Base-by-base conservation (phyloP, 306 rosid genomes). In the Quercus agrifolia region DNA sequence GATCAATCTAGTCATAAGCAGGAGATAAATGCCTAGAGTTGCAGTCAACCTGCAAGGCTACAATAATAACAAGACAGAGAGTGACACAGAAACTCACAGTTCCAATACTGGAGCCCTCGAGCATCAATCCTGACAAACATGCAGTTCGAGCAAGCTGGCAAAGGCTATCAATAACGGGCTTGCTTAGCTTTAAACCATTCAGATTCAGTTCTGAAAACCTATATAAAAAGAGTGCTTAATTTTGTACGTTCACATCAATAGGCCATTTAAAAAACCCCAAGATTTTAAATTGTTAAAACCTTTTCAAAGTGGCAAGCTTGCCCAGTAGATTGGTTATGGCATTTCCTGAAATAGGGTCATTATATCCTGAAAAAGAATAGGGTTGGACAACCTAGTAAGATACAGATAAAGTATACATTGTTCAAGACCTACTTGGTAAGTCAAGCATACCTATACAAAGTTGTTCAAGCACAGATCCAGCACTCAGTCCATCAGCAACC, bases 101-200 rank as follows among this genome's bases (percentile, higher is more conserved):
- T 90, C 99, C 99, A 68, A 95, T 84, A 30, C 93, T 83, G 25
- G 99, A 87, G 77, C 91, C 86, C 73, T 91, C 93, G 73, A 95
- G 92, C 87, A 90, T 83, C 51, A 91, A 80, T 77, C 83, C 91
- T 63, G 97, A 89, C 74, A 95, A 84, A 80, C 86, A 77, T 74
- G 83, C 79, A 76, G 83, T 77, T 84, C 84, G 89, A 41, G 88
- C 89, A 73, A 95, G 89, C 81, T 83, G 86, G 85, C 93, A 83
- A 70, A 95, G 91, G 81, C 91, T 73, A 88, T 90, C 92, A 57
- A 95, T 78, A n/a, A 88, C 93, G 10, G 91, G 90, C 84, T 90
- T 89, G 84, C 89, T 87, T 74, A 91, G 90, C 86, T 91, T 92
- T 88, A 95, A 82, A 81, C 99, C 99, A 33, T 79, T 88, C 82